phyloP scores from a whole-genome alignment of 805 yeast species.

The Ogataea angusta region DNA sequence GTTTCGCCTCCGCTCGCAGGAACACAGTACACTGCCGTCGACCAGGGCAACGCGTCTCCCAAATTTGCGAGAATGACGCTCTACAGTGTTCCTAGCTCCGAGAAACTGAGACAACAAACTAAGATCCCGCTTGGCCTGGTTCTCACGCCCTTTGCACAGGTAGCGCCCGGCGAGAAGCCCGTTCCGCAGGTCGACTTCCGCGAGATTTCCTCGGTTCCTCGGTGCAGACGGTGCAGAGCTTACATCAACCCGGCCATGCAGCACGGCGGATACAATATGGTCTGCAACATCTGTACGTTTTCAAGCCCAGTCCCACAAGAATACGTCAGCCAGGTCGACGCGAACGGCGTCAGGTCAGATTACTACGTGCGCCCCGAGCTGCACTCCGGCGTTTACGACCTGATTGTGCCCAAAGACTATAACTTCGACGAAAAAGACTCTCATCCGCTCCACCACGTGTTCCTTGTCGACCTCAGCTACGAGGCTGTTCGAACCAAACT shows the following conservation, averaged over 20 bases:
- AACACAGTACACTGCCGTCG: conserved; percentile 62
- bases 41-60: conserved; percentile 85
- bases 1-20: conserved; percentile 84
- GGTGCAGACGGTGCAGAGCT: conserved; percentile 90
- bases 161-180: conserved; percentile 43
- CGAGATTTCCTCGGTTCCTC: conserved; percentile 62
- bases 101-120: conserved; percentile 63
- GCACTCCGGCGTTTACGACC: conserved; percentile 79
- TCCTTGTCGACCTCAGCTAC: conserved; percentile 65
- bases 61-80: conserved; percentile 72
- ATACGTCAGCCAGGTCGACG: conserved; percentile 61
- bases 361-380: conserved; percentile 68
- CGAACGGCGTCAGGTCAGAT: conserved; percentile 62
- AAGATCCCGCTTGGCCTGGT: conserved; percentile 79
- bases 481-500: conserved; percentile 58
- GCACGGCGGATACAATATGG: conserved; percentile 58
- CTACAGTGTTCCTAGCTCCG: conserved; percentile 79
- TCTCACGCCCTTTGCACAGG: conserved; percentile 79
- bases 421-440: conserved; percentile 43
- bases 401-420: conserved; percentile 71
- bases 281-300: conserved; percentile 85
- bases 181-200: conserved; percentile 69
- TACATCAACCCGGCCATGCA: conserved; percentile 84
- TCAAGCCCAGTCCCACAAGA: conserved; percentile 66
- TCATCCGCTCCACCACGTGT: conserved; percentile 61